phyloP scores from a whole-genome alignment of 2,329 filamentous ascomycete genomes.

The Cordyceps pruinosa region DNA sequence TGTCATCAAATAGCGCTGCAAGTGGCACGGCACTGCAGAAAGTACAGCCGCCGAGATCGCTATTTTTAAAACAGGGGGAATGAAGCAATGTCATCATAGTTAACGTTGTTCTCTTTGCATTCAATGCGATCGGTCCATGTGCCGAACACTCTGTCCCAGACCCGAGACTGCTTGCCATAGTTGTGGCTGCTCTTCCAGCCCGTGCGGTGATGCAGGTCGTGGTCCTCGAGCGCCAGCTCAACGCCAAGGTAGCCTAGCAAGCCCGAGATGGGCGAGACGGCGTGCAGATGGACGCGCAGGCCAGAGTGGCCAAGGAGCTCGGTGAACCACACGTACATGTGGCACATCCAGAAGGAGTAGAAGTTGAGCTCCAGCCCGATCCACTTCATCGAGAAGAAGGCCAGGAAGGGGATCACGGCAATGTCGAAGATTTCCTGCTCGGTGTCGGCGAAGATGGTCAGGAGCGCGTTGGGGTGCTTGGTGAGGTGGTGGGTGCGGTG shows the following conservation, averaged over 20 bases:
- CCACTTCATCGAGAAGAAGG: conserved; percentile 28
- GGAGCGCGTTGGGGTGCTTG: conserved; percentile 34
- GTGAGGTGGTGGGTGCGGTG: conserved; percentile 39
- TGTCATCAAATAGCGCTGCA: too few relatives aligned
- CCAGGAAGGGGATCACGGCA: conserved; percentile 31
- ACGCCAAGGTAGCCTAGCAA: conserved; percentile 25
- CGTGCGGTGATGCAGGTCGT: conserved; percentile 33
- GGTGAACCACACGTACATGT: conserved; percentile 35
- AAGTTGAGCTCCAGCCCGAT: conserved; percentile 36
- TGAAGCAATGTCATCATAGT: conserved; percentile 6
- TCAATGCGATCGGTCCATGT: conserved; percentile 1
- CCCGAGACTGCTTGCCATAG: conserved; percentile 9
- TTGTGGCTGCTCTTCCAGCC: conserved; percentile 23
- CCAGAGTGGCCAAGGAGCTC: conserved; percentile 34
- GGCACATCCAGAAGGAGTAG: conserved; percentile 40
- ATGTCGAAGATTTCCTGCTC: conserved; percentile 38
- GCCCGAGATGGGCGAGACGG: conserved; percentile 29
- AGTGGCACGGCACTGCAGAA: too few relatives aligned
- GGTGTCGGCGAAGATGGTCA: conserved; percentile 34
- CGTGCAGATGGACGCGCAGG: conserved; percentile 28
- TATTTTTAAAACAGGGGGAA: neutral
- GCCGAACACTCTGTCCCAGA: conserved; percentile 4
- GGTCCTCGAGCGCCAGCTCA: conserved; percentile 36
- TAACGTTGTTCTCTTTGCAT: conserved; percentile 5
- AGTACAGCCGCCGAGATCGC: too few relatives aligned